Base-by-base conservation (phyloP, 148 eudicot species). In the Vaccinium macrocarpon region DNA sequence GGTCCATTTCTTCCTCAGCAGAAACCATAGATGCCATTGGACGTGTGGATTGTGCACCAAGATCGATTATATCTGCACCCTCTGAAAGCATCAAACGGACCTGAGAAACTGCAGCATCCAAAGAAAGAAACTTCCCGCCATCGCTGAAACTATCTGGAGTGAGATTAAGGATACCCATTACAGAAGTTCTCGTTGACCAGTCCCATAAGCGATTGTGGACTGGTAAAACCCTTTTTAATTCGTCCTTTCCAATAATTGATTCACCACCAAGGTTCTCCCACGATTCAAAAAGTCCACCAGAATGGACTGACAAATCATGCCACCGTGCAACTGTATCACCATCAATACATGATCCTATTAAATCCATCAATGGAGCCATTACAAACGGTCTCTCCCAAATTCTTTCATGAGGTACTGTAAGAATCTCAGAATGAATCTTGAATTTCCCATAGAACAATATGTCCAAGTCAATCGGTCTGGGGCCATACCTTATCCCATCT, bases 131-230 rank as follows among this genome's bases (percentile, higher is more conserved):
- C 85, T 89, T 86, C 3, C 98, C 98, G 12, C 99, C 99, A 78
- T 97, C 99, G 57, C 98, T 97, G 86, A 97, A 97, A 82, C 99
- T 97, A 88, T 97, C 99, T 1, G 99, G 99, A 76, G 99, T 97
- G 84, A 95, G 76, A 85, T 97, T 97, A 70, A 97, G 88, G 74
- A 95, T 82, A 49, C 98, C 99, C 99, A 97, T 95, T 8, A 95
- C 86, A 14, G 92, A 90, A 59, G 98, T 92, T 86, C 87, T 97
- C 52, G 68, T 5, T 16, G 98, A 93, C 96, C 94, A 97, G 79
- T 95, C 91, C 96, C 94, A 94, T 19, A 97, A 85, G 25, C 53
- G 84, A 76, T 91, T 85, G 32, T 92, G 95, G 77, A 95, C 81
- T 0, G 99, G 98, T 82, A 97, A 88, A 62, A 97, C 99, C 83